Evolutionary conservation across 179 eudicot species (phyloP).

Genomic region (Carnegiea gigantea): DNA sequence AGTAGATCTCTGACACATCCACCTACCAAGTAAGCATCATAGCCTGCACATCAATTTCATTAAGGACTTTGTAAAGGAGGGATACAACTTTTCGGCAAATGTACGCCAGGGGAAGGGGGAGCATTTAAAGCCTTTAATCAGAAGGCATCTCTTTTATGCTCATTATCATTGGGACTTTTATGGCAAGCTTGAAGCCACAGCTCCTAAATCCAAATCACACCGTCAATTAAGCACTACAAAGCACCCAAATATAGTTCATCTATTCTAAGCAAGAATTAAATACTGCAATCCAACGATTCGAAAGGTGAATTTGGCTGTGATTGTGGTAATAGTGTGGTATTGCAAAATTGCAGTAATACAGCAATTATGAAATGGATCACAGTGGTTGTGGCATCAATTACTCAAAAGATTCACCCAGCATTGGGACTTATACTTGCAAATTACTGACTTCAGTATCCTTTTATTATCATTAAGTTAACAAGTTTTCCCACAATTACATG

Average conservation of each 20-base stretch:
- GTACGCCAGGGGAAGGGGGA: not conserved
- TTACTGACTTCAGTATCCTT: not conserved
- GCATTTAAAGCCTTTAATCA: not conserved
- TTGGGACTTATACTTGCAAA: not conserved
- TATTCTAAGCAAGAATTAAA: too few relatives aligned
- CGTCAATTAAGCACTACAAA: not conserved
- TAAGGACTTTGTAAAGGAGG: not conserved
- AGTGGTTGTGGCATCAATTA: not conserved
- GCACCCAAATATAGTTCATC: too few relatives aligned
- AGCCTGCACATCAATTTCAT: slow-evolving; percentile 50
- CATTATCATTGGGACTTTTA: not conserved
- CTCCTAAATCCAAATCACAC: not conserved
- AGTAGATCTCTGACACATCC: slow-evolving; percentile 96
- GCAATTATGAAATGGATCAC: too few relatives aligned
- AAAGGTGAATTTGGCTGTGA: too few relatives aligned
- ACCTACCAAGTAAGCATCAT: slow-evolving; percentile 88
- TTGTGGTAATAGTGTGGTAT: not conserved
- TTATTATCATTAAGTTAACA: not conserved
- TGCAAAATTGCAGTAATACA: not conserved
- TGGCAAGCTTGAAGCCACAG: not conserved
- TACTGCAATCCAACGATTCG: too few relatives aligned
- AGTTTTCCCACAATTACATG: not conserved
- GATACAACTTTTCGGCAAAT: not conserved
- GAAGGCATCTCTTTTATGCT: not conserved
- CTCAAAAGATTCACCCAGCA: not conserved